Base-by-base conservation (phyloP, 208 protist species). In the Herpetomonas samuelpessoai region DNA sequence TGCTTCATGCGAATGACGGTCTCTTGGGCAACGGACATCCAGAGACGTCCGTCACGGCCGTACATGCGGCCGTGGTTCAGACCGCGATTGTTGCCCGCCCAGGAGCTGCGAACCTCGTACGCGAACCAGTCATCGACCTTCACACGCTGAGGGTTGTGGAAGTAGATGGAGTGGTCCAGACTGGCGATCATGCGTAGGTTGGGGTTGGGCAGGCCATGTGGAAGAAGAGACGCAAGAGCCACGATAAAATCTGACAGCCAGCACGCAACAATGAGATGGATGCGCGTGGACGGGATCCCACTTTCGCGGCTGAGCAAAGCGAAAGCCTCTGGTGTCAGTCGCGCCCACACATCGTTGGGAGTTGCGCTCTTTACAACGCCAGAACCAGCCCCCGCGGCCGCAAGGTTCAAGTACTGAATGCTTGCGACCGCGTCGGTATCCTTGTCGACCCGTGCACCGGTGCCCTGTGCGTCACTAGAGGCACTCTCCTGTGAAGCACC, bases 161-260 rank as follows among this genome's bases (percentile, higher is more conserved):
- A 81, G 56, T 81, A 76, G 27, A 88, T 73, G 21, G 74, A 50
- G 59, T 88, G 81, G 38, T 88, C 75, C n/a, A 88, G 74, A 28
- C 68, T 76, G n/a, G 71, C 62, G 27, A 78, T 71, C 57, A 83
- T 61, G 12, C 49, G 45, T 54, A 79, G 29, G 21, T 48, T 12
- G 18, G 21, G 7, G 31, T 75, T 65, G n/a, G 62, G 66, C 2
- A 64, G 62, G 1, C 64, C 68, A 38, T 72, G 57, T 0, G 65
- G 64, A 24, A 73, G 44, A 7, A 81, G 54, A 26, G 68, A 35
- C 14, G 77, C 57, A n/a, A 74, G 29, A 1, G 74, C 71, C 21
- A 83, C 54, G 27, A 60, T 60, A 45, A 74, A 79, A 47, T 88
- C 81, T 9, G 76, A 81, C 10, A 72, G 49, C 62, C 67, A 88